Conservation (phyloP, 2,329 filamentous ascomycete genomes). For the Zopfia rhizophila region DNA sequence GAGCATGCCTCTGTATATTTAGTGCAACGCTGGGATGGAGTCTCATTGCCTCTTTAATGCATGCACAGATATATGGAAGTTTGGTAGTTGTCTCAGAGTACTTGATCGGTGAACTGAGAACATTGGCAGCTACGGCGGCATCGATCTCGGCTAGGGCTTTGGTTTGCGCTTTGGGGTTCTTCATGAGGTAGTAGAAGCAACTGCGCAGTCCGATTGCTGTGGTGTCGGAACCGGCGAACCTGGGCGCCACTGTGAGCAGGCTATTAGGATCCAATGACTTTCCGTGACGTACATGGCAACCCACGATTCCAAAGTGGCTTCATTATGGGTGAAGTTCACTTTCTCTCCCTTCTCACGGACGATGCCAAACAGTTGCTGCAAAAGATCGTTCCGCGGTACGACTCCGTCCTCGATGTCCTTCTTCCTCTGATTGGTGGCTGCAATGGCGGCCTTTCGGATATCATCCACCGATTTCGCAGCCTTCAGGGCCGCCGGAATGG, state of each 20-base stretch:
- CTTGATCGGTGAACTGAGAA: slow-evolving; percentile 28
- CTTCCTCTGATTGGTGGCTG: slow-evolving; percentile 29
- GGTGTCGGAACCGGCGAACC: slow-evolving; percentile 50
- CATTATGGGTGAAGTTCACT: slow-evolving; percentile 40
- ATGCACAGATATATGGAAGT: slow-evolving; percentile 40
- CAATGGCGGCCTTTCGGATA: slow-evolving; percentile 36
- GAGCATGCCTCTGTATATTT: slow-evolving; percentile 41
- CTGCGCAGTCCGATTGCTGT: slow-evolving; percentile 45
- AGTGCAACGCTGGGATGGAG: slow-evolving; percentile 27
- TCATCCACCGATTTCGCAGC: slow-evolving; percentile 39
- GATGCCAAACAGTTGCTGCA: slow-evolving; percentile 41
- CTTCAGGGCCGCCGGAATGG: slow-evolving; percentile 30
- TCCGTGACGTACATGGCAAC: slow-evolving; percentile 40
- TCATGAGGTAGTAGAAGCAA: slow-evolving; percentile 52
- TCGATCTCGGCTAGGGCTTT: slow-evolving; percentile 34
- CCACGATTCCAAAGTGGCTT: slow-evolving; percentile 42
- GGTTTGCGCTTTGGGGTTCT: slow-evolving; percentile 34
- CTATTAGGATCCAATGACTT: too few relatives aligned
- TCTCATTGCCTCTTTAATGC: slow-evolving; percentile 43
- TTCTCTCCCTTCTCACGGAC: slow-evolving; percentile 39
- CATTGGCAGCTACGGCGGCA: slow-evolving; percentile 7
- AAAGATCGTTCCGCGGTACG: slow-evolving; percentile 30
- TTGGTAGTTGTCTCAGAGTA: slow-evolving; percentile 29
- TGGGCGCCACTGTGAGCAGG: too few relatives aligned
- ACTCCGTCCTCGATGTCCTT: slow-evolving; percentile 21